Percentiles rank a stretch among this genome's conserved stretches.
phyloP scores from a whole-genome alignment of 768 basidiomycete species.

The Boletellus ananas region DNA sequence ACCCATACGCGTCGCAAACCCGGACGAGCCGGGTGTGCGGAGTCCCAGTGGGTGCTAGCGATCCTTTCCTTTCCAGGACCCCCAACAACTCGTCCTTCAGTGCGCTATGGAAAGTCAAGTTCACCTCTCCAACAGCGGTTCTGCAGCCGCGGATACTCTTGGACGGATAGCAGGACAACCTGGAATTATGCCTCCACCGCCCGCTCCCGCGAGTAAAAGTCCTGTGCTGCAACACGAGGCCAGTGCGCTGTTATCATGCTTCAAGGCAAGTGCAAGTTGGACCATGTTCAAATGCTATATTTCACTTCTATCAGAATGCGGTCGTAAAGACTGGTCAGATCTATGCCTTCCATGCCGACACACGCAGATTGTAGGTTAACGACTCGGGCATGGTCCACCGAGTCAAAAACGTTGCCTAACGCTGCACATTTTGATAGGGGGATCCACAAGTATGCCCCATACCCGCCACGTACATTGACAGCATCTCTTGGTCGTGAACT shows the following conservation, averaged over 20 bases:
- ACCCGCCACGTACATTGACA: slow-evolving; percentile 63
- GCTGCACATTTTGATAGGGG: slow-evolving; percentile 38
- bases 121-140: slow-evolving; percentile 23
- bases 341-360: slow-evolving; percentile 64
- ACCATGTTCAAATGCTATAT: background rate
- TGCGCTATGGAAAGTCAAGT: slow-evolving; percentile 45
- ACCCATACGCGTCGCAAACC: background rate
- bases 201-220: slow-evolving; percentile 38
- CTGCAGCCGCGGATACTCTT: slow-evolving; percentile 6
- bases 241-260: slow-evolving; percentile 49
- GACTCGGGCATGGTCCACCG: background rate
- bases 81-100: background rate
- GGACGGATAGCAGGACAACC: slow-evolving; percentile 27
- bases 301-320: slow-evolving; percentile 43
- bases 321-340: slow-evolving; percentile 69
- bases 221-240: slow-evolving; percentile 64
- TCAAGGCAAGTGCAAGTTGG: slow-evolving; percentile 44
- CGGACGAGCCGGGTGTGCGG: slow-evolving; percentile 3
- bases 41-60: background rate
- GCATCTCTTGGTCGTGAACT: slow-evolving; percentile 67
- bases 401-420: background rate
- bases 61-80: slow-evolving; percentile 26
- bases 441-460: slow-evolving; percentile 51
- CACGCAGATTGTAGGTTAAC: slow-evolving; percentile 55
- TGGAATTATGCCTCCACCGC: slow-evolving; percentile 50